Base-by-base conservation (phyloP, 441 rosid genomes). In the Hura crepitans region DNA sequence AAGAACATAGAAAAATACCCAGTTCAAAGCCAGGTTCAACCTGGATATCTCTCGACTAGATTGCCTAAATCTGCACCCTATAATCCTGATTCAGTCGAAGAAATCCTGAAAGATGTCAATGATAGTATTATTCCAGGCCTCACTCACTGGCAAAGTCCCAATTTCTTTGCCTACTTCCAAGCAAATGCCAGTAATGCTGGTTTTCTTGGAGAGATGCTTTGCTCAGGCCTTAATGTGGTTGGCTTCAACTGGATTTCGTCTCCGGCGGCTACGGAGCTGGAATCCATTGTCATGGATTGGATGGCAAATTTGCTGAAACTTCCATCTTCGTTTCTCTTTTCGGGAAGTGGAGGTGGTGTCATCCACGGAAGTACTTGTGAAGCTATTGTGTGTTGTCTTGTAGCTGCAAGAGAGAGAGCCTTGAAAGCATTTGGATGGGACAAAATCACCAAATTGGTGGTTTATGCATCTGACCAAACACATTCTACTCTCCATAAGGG, bases 141-240 rank as follows among this genome's bases (percentile, higher is more conserved):
- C 3, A 76, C 85, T 20, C 83, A 75, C 28, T 82, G 85, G 85
- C 81, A 72, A 18, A 79, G 81, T 22, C 84, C 83, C 2, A 72
- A 59, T n/a, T 75, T 78, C 77, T 66, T 80, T 22, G 81, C 69
- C 6, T 82, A 75, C 51, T 82, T 78, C 65, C 60, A 2, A 7
- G 65, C 72, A 55, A 80, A 33, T 43, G 73, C 67, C 4, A 78
- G 84, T 75, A 69, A 74, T 33, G 77, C 78, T 4, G 77, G 73
- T 0, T 58, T 80, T 45, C 65, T 80, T 0, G 84, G 81, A 1
- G 79, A 67, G 17, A 76, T 78, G 72, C 74, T 83, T 17, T 78
- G 79, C 33, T 64, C 82, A 4, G 77, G 84, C 15, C 57, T 78
- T 11, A 72, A 66, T 13, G 71, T 70, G 1, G 69, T 64, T 8